These are phyloP conservation scores for Citrus australasica DNA, from an alignment of 345 rosid species.

Conservation along the genomic window DNA sequence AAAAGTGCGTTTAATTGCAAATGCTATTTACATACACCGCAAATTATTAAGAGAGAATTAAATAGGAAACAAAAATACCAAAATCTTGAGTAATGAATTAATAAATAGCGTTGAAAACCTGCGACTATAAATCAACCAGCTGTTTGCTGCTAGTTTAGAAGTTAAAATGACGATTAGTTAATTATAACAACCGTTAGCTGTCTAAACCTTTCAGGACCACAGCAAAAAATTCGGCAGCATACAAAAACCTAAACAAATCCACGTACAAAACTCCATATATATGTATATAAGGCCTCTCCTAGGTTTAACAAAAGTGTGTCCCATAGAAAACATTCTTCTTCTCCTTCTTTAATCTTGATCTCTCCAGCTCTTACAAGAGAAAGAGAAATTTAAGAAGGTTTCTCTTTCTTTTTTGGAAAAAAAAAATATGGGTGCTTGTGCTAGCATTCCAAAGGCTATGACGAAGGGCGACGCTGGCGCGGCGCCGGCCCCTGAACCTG, in stretches of 20 bases:
- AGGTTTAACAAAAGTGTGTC: background rate
- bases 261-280: background rate
- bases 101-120: background rate
- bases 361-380: background rate
- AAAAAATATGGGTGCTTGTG: slow-evolving; percentile 25
- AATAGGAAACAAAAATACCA: too few relatives aligned
- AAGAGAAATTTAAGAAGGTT: background rate
- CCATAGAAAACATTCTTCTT: background rate
- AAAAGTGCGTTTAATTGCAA: too few relatives aligned
- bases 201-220: background rate
- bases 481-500: slow-evolving; percentile 11
- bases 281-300: background rate
- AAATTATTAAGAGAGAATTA: too few relatives aligned
- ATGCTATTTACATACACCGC: too few relatives aligned
- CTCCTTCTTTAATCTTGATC: background rate
- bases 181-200: background rate
- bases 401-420: background rate
- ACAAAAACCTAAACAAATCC: background rate
- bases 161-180: background rate
- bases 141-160: background rate
- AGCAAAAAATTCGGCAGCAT: background rate
- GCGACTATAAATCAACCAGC: background rate
- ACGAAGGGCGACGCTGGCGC: background rate
- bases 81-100: background rate
- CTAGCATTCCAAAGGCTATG: slow-evolving; percentile 15